Evolutionary conservation across 805 yeast genomes (phyloP).

Genomic region (Priceomyces haplophilus): DNA sequence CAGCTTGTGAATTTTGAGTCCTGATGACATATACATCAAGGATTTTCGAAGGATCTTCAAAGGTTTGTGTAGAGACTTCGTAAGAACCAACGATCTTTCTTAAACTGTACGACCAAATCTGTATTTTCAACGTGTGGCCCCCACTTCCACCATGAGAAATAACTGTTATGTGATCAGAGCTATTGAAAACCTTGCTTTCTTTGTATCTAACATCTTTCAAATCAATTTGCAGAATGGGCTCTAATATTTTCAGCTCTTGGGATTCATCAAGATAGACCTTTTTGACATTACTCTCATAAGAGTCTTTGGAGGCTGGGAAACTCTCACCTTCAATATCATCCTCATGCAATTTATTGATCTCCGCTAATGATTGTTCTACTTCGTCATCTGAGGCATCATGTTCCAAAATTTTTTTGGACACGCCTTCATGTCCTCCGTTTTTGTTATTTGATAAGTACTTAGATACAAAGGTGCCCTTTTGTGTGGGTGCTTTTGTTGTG

Average conservation of each 20-base stretch:
- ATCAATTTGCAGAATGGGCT: slow-evolving; percentile 1
- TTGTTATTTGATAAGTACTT: slow-evolving; percentile 6
- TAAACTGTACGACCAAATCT: background rate
- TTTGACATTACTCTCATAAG: slow-evolving; percentile 27
- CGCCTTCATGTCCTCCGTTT: background rate
- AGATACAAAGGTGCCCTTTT: slow-evolving; percentile 5
- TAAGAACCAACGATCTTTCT: background rate
- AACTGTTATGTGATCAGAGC: slow-evolving; percentile 7
- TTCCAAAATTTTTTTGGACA: background rate
- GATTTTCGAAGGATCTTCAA: slow-evolving; percentile 2
- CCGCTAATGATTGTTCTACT: background rate
- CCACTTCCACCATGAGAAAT: slow-evolving; percentile 9
- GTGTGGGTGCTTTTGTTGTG: background rate
- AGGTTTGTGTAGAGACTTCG: background rate
- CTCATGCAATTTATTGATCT: background rate
- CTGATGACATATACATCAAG: slow-evolving; percentile 10
- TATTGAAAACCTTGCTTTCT: slow-evolving; percentile 12
- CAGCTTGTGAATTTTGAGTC: background rate
- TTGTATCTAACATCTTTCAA: slow-evolving; percentile 8
- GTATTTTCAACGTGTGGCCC: background rate
- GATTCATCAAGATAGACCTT: slow-evolving; percentile 24
- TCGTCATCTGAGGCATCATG: background rate
- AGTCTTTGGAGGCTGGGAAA: background rate
- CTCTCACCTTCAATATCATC: slow-evolving; percentile 5
- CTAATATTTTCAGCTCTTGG: slow-evolving; percentile 5